These are phyloP conservation scores for Fistulinella staudtii DNA, from an alignment of 1,284 basidiomycete genomes.

Conservation along the genomic window DNA sequence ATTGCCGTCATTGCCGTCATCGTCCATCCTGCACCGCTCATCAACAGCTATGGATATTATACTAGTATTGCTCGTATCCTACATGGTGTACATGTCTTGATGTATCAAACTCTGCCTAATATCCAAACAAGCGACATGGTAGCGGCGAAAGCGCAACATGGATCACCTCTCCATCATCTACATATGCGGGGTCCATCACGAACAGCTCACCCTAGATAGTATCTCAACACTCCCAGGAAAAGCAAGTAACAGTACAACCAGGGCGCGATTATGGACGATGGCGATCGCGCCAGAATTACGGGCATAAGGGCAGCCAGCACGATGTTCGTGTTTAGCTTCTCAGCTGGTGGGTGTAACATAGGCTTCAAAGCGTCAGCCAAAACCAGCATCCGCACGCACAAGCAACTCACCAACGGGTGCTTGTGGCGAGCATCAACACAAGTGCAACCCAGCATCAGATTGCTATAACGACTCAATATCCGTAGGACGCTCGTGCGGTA, in stretches of 20 bases:
- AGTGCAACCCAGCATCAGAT: too few relatives aligned
- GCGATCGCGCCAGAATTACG: conserved; percentile 15
- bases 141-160: conserved; percentile 16
- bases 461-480: conserved; percentile 20
- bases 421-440: too few relatives aligned
- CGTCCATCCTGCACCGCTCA: not conserved
- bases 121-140: conserved; percentile 20
- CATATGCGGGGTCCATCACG: conserved; percentile 10
- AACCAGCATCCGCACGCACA: not conserved
- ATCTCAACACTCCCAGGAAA: conserved; percentile 4
- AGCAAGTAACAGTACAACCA: conserved; percentile 13
- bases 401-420: conserved; percentile 17
- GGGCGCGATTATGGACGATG: conserved; percentile 9
- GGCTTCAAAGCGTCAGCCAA: conserved; percentile 9
- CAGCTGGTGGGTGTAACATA: conserved; percentile 17
- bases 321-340: conserved; percentile 22
- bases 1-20: not conserved
- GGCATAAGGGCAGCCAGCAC: conserved; percentile 15
- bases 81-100: conserved; percentile 28
- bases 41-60: conserved; percentile 23
- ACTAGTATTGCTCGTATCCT: conserved; percentile 29
- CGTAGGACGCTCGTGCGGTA: conserved; percentile 31
- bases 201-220: conserved; percentile 1
- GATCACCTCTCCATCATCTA: conserved; percentile 19
- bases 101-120: conserved; percentile 5